Conservation (phyloP, 2,329 filamentous ascomycete species). For the Cytospora piceae region DNA sequence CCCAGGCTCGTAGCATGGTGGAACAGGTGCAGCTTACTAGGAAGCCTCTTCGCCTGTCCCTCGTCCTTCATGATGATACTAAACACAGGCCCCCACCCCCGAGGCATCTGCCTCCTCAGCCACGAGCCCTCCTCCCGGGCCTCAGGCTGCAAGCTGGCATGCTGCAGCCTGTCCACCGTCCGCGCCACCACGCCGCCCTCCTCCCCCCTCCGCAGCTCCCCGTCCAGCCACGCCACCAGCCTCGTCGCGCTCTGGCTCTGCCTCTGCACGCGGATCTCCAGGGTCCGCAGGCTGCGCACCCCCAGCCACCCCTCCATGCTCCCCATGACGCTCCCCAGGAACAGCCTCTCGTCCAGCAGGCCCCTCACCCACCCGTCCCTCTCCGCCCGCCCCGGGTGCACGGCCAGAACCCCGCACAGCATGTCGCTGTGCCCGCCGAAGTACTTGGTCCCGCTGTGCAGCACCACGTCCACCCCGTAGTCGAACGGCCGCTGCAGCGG, state of each 20-base stretch:
- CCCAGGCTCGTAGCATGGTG: conserved; percentile 94
- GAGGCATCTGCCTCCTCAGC: conserved; percentile 87
- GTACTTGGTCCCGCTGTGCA: conserved; percentile 97
- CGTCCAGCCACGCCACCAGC: conserved; percentile 73
- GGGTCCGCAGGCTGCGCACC: conserved; percentile 79
- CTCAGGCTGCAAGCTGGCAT: conserved; percentile 78
- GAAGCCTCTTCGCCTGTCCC: conserved; percentile 67
- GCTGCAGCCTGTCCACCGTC: conserved; percentile 65
- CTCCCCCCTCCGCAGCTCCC: conserved; percentile 44
- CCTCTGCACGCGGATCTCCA: conserved; percentile 79
- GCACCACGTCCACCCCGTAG: conserved; percentile 80
- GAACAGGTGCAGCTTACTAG: conserved; percentile 79
- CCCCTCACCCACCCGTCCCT: conserved; percentile 58
- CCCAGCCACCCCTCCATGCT: conserved; percentile 92
- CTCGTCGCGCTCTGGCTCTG: conserved; percentile 73
- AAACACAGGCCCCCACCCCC: conserved; percentile 89
- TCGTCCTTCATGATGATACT: conserved; percentile 67
- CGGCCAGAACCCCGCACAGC: conserved; percentile 81
- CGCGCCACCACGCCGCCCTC: conserved; percentile 49
- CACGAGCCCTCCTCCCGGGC: conserved; percentile 65
- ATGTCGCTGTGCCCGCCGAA: conserved; percentile 94
- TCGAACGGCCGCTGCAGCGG: conserved; percentile 84
- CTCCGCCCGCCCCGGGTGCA: conserved; percentile 52
- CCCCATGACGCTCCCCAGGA: conserved; percentile 83
- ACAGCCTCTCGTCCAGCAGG: conserved; percentile 71